Evolutionary conservation across 164 flowering plant species (phyloP).

Genomic region (Vitis cinerea): DNA sequence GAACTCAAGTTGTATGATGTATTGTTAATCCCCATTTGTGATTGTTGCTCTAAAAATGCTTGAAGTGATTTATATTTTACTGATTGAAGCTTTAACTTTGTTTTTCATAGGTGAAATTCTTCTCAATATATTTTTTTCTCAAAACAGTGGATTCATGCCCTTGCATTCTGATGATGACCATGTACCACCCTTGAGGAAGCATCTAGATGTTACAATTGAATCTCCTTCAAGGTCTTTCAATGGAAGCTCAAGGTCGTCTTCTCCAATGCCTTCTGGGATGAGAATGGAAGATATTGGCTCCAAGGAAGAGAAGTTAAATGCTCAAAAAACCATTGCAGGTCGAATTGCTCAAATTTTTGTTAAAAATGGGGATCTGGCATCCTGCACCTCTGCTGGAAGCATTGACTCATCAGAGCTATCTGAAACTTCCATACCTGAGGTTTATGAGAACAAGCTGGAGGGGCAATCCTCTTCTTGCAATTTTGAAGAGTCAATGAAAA

Average conservation of each 20-base stretch:
- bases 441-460: slow-evolving; percentile 35
- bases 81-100: background rate
- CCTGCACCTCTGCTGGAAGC: slow-evolving; percentile 22
- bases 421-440: slow-evolving; percentile 39
- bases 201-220: slow-evolving; percentile 25
- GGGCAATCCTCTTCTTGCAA: slow-evolving; percentile 42
- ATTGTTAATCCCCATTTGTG: background rate
- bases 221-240: slow-evolving; percentile 34
- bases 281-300: slow-evolving; percentile 37
- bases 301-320: slow-evolving; percentile 53
- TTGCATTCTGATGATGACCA: slow-evolving; percentile 26
- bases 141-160: slow-evolving; percentile 39
- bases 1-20: too few species aligned
- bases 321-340: slow-evolving; percentile 46
- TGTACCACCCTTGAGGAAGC: slow-evolving; percentile 19
- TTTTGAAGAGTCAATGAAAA: slow-evolving; percentile 66
- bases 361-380: slow-evolving; percentile 39
- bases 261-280: slow-evolving; percentile 20
- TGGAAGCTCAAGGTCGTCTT: slow-evolving; percentile 28
- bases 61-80: background rate
- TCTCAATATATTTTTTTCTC: slow-evolving; percentile 59
- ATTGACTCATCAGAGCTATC: slow-evolving; percentile 31
- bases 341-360: slow-evolving; percentile 66
- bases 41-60: background rate
- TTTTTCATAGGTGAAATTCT: slow-evolving; percentile 72